Percentiles rank a stretch among this genome's conserved stretches.
These are phyloP conservation scores for Boletus sp. DNA, from an alignment of 1,284 basidiomycete genomes.

Conservation along the genomic window DNA sequence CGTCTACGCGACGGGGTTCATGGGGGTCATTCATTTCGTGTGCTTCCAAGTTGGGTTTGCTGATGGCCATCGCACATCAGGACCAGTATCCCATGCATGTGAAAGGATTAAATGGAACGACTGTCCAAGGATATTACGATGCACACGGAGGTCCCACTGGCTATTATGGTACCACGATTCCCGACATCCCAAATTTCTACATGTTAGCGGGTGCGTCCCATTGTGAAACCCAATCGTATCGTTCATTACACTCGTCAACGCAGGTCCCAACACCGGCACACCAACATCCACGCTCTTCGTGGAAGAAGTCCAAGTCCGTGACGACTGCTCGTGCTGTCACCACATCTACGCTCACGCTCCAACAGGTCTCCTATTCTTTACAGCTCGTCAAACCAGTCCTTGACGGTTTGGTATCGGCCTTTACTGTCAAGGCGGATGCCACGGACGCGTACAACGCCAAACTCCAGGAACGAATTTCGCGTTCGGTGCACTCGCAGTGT, in stretches of 20 bases:
- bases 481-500: slow-evolving; percentile 27
- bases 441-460: slow-evolving; percentile 30
- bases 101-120: slow-evolving; percentile 27
- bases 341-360: neutral
- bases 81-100: slow-evolving; percentile 30
- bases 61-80: slow-evolving; percentile 14
- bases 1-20: slow-evolving; percentile 36
- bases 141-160: slow-evolving; percentile 36
- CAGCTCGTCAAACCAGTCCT: slow-evolving; percentile 34
- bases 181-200: slow-evolving; percentile 41
- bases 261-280: slow-evolving; percentile 35
- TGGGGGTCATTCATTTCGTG: slow-evolving; percentile 17
- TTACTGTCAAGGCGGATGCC: slow-evolving; percentile 23
- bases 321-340: neutral
- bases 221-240: neutral
- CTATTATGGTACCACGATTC: slow-evolving; percentile 37
- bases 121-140: slow-evolving; percentile 36
- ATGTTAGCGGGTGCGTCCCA: slow-evolving; percentile 26
- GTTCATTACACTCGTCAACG: neutral
- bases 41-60: neutral
- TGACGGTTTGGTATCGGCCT: slow-evolving; percentile 24
- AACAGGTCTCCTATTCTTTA: slow-evolving; percentile 27
- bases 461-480: slow-evolving; percentile 22
- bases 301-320: slow-evolving; percentile 30
- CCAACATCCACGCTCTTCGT: slow-evolving; percentile 34